These are phyloP conservation scores for Mycogone perniciosa DNA, from an alignment of 2,329 filamentous ascomycete species.

Conservation along the genomic window DNA sequence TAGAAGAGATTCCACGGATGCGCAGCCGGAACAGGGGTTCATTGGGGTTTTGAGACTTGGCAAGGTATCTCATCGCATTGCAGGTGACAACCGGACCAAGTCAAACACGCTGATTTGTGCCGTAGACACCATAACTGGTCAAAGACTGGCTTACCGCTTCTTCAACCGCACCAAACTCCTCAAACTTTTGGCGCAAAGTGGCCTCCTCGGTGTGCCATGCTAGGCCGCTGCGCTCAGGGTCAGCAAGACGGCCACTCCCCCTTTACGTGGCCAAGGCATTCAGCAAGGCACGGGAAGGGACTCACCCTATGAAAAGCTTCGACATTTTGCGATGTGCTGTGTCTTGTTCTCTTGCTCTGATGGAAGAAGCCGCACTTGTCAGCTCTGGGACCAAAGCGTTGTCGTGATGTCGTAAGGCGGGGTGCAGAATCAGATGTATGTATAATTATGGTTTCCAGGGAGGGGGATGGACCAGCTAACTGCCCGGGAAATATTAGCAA, in stretches of 20 bases:
- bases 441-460: constrained; percentile 5
- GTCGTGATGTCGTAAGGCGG: constrained; percentile 12
- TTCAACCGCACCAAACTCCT: constrained; percentile 83
- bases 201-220: constrained; percentile 96
- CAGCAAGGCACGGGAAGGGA: neutral
- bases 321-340: constrained; percentile 55
- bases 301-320: constrained; percentile 93
- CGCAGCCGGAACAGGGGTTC: constrained; percentile 3
- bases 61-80: constrained; percentile 1
- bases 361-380: constrained; percentile 9
- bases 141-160: constrained; percentile 71
- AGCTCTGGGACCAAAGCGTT: constrained; percentile 8
- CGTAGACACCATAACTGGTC: neutral
- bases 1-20: constrained; percentile 17
- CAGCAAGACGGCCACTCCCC: constrained; percentile 15
- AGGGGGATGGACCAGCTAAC: constrained; percentile 8
- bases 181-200: constrained; percentile 83
- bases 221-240: constrained; percentile 62
- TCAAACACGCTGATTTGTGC: constrained; percentile 1
- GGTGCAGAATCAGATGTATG: constrained; percentile 10
- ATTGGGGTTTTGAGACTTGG: neutral
- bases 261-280: neutral
- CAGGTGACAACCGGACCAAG: constrained; percentile 1
- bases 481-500: constrained; percentile 7
- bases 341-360: constrained; percentile 6